Conservation (phyloP, 805 yeast species). For the Zygoascus flipseniorum region DNA sequence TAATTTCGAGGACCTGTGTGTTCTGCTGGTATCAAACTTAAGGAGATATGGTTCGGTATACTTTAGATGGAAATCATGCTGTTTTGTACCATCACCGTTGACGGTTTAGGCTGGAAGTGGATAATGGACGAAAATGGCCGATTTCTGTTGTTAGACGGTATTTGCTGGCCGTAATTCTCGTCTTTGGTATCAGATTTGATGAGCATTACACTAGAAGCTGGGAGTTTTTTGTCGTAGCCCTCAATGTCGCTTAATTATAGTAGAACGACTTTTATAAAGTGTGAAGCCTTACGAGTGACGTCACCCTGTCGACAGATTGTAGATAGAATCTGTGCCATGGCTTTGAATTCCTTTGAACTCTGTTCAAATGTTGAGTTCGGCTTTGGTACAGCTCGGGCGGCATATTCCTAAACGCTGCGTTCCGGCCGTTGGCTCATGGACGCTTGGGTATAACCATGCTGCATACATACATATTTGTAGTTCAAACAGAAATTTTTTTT, state of each 20-base stretch:
- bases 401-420: constrained; percentile 99
- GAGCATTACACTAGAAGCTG: neutral
- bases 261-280: neutral
- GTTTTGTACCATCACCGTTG: neutral
- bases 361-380: constrained; percentile 59
- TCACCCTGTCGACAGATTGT: constrained; percentile 93
- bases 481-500: too few species aligned
- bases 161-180: neutral
- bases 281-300: constrained; percentile 30
- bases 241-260: neutral
- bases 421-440: constrained; percentile 80
- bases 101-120: neutral
- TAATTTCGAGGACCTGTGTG: neutral
- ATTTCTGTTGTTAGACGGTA: neutral
- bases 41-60: neutral
- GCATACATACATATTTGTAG: constrained; percentile 55
- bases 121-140: neutral
- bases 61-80: neutral
- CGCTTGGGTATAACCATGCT: constrained; percentile 99
- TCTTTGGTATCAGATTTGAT: neutral
- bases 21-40: neutral
- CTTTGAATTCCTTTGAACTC: constrained; percentile 28
- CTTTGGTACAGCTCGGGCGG: constrained; percentile 41
- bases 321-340: constrained; percentile 49
- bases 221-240: neutral